Evolutionary conservation across 2,329 filamentous ascomycete genomes (phyloP).

Genomic region (Monilinia fructigena): DNA sequence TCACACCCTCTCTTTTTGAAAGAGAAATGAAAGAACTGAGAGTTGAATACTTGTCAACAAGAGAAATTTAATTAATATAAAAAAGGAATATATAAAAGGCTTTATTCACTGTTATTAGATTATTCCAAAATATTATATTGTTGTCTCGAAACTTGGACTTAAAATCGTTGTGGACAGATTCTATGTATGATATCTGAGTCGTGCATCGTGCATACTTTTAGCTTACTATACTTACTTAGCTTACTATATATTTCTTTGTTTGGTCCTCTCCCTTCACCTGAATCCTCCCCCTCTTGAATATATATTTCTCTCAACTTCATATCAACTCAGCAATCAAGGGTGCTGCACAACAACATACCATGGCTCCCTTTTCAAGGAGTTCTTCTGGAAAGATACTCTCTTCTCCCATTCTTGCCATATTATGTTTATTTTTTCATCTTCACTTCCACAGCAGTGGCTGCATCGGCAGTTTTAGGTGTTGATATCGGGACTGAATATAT

Average conservation of each 20-base stretch:
- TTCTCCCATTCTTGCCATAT: conserved; percentile 34
- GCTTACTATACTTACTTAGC: conserved; percentile 25
- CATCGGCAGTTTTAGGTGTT: conserved; percentile 78
- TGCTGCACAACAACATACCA: conserved; percentile 30
- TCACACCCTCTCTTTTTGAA: neutral
- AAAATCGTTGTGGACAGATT: conserved; percentile 38
- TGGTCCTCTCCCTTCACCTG: neutral
- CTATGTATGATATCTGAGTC: conserved; percentile 31
- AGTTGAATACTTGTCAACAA: conserved; percentile 16
- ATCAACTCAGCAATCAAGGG: conserved; percentile 35
- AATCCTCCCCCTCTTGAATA: conserved; percentile 20
- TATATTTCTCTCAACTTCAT: conserved; percentile 24
- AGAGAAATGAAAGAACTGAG: neutral
- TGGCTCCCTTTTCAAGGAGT: conserved; percentile 31
- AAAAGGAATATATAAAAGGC: neutral
- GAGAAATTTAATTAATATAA: neutral
- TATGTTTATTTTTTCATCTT: conserved; percentile 40
- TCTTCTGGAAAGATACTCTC: conserved; percentile 30
- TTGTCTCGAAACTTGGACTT: neutral
- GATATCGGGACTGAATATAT: conserved; percentile 96
- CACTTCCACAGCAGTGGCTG: conserved; percentile 40
- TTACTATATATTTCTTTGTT: conserved; percentile 17
- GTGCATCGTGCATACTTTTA: neutral
- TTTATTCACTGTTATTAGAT: neutral
- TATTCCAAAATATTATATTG: neutral